phyloP scores from a whole-genome alignment of 768 basidiomycete species.

The Pleurotus sapidus region DNA sequence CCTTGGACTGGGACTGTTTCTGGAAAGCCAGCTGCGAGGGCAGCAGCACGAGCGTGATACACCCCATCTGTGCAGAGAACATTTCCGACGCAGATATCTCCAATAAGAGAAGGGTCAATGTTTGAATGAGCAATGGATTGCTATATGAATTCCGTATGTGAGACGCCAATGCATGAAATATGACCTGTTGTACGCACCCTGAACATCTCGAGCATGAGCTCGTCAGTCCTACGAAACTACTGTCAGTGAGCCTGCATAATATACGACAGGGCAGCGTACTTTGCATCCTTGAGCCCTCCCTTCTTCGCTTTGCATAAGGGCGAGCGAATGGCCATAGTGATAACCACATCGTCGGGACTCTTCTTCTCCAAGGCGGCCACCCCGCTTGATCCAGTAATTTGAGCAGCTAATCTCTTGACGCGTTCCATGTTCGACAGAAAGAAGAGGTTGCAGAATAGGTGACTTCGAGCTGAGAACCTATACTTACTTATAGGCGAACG shows the following conservation, averaged over 20 bases:
- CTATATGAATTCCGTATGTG: constrained; percentile 25
- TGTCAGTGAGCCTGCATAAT: constrained; percentile 11
- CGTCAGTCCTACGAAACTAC: constrained; percentile 55
- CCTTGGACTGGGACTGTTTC: constrained; percentile 72
- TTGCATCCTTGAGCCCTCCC: constrained; percentile 72
- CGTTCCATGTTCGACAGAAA: constrained; percentile 46
- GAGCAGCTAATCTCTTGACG: constrained; percentile 62
- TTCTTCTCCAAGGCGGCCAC: constrained; percentile 52
- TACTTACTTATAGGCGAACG: too few species aligned
- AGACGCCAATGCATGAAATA: constrained; percentile 10
- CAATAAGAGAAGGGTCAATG: constrained; percentile 63
- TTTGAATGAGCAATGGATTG: constrained; percentile 55
- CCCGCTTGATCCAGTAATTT: constrained; percentile 42
- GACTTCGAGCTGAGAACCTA: not conserved
- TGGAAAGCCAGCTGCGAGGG: constrained; percentile 79
- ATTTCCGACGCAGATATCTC: constrained; percentile 80
- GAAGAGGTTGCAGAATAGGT: not conserved
- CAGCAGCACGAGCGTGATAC: constrained; percentile 72
- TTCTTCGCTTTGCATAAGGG: constrained; percentile 76
- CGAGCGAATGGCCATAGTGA: constrained; percentile 77
- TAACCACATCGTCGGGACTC: constrained; percentile 74
- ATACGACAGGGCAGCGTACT: constrained; percentile 29
- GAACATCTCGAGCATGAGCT: constrained; percentile 80
- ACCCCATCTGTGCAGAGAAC: constrained; percentile 62
- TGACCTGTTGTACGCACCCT: constrained; percentile 38